These are phyloP conservation scores for Kwoniella dendrophila DNA, from an alignment of 768 basidiomycete species.

Conservation along the genomic window DNA sequence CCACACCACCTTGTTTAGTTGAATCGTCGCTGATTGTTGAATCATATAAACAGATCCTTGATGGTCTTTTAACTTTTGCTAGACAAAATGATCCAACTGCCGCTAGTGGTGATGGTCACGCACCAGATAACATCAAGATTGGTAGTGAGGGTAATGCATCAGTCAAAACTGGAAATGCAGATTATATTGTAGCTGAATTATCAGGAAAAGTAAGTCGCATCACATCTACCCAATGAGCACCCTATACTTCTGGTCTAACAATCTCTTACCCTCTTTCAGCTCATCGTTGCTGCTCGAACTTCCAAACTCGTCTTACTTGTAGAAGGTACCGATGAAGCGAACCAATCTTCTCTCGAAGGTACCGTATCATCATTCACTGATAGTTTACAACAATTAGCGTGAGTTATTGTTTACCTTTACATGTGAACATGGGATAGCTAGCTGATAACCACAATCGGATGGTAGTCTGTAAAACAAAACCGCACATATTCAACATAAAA, in stretches of 20 bases:
- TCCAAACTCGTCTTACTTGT: conserved; percentile 34
- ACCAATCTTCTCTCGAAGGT: conserved; percentile 18
- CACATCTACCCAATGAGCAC: not conserved
- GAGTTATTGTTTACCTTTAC: conserved; percentile 22
- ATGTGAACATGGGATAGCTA: not conserved
- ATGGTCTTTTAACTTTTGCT: conserved; percentile 35
- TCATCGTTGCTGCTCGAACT: conserved; percentile 37
- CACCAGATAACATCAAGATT: conserved; percentile 28
- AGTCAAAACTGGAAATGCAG: conserved; percentile 27
- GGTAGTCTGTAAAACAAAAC: conserved; percentile 5
- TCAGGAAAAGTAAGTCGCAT: conserved; percentile 33
- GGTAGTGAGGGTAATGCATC: conserved; percentile 37
- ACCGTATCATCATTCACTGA: conserved; percentile 33
- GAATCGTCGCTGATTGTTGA: conserved; percentile 4
- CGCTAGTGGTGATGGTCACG: conserved; percentile 33
- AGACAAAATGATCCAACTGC: conserved; percentile 36
- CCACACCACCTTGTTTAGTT: not conserved
- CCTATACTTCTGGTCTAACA: not conserved
- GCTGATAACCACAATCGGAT: not conserved
- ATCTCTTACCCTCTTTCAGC: conserved; percentile 7
- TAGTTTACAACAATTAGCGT: conserved; percentile 36
- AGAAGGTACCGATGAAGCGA: conserved; percentile 28
- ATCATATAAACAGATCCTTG: conserved; percentile 29
- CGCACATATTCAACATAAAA: no score
- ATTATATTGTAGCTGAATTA: conserved; percentile 31